phyloP scores from a whole-genome alignment of 352 stramenopile genomes.

The Elongisporangium undulatum region DNA sequence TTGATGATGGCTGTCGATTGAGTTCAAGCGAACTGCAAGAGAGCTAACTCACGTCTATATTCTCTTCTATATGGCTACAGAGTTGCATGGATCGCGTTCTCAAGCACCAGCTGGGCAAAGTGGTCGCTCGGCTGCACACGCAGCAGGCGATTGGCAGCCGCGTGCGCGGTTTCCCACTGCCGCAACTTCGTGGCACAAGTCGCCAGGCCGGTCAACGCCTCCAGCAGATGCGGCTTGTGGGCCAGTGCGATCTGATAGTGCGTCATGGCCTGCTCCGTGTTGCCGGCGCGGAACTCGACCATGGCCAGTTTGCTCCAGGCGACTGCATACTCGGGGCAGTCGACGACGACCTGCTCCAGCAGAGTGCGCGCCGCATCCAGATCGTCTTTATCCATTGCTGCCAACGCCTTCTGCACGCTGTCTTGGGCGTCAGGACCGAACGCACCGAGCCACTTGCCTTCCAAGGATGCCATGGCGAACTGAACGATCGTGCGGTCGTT shows the following conservation, averaged over 20 bases:
- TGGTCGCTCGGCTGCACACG: slow-evolving; percentile 66
- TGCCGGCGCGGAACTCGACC: slow-evolving; percentile 52
- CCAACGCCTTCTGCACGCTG: slow-evolving; percentile 33
- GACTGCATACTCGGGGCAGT: slow-evolving; percentile 54
- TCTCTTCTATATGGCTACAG: slow-evolving; percentile 17
- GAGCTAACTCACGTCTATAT: no score
- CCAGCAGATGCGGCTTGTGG: slow-evolving; percentile 64
- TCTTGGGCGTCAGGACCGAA: slow-evolving; percentile 35
- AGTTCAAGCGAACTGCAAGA: no score
- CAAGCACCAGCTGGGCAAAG: slow-evolving; percentile 47
- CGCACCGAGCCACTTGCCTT: slow-evolving; percentile 70
- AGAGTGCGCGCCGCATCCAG: slow-evolving; percentile 33
- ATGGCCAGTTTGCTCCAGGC: slow-evolving; percentile 76
- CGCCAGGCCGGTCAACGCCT: slow-evolving; percentile 67
- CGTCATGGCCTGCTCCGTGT: slow-evolving; percentile 37
- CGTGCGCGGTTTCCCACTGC: slow-evolving; percentile 57
- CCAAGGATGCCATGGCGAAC: slow-evolving; percentile 60
- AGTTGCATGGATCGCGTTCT: slow-evolving; percentile 57
- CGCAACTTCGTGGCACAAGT: slow-evolving; percentile 67
- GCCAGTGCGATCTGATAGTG: slow-evolving; percentile 61
- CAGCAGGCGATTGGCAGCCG: slow-evolving; percentile 45
- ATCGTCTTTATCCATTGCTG: slow-evolving; percentile 37
- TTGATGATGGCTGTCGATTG: no score
- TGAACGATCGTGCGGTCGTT: slow-evolving; percentile 67
- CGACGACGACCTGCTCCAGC: slow-evolving; percentile 40